phyloP scores from a whole-genome alignment of 495 filamentous ascomycete species.

The Collariella sp. region DNA sequence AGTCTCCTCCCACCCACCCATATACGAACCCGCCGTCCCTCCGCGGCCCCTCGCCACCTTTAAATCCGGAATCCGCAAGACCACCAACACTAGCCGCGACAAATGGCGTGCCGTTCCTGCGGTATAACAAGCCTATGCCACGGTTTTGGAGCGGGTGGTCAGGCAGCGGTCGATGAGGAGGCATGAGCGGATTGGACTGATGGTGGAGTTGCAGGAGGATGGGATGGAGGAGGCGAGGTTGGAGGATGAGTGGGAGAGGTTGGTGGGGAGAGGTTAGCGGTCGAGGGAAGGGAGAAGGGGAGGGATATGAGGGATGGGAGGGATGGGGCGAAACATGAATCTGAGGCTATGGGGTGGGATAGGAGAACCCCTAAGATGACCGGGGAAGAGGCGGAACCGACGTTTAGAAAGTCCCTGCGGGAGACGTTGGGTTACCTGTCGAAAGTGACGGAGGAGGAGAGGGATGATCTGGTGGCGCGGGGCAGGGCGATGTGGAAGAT shows the following conservation, averaged over 20 bases:
- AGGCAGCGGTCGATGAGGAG: conserved; percentile 42
- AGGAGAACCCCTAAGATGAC: too few relatives aligned
- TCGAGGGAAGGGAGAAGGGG: conserved; percentile 24
- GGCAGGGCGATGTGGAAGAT: conserved; percentile 41
- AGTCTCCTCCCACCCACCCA: conserved; percentile 28
- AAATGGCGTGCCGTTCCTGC: conserved; percentile 57
- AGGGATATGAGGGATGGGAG: conserved; percentile 10
- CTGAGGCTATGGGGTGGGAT: too few relatives aligned
- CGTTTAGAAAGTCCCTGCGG: neutral
- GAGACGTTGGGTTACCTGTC: conserved; percentile 13
- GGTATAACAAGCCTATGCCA: conserved; percentile 62
- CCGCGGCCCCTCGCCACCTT: conserved; percentile 37
- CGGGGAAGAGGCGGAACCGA: too few relatives aligned
- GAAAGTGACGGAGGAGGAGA: conserved; percentile 13
- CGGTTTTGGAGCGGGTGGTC: conserved; percentile 48
- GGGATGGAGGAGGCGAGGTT: neutral
- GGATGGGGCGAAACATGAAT: conserved; percentile 6
- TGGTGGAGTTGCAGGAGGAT: conserved; percentile 10
- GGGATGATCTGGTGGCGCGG: conserved; percentile 27
- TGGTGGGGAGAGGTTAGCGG: conserved; percentile 18
- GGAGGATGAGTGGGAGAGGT: conserved; percentile 14
- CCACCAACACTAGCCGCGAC: conserved; percentile 52
- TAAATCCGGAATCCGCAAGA: conserved; percentile 44
- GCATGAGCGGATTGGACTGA: conserved; percentile 35
- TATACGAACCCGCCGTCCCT: conserved; percentile 35